Evolutionary conservation across 495 filamentous ascomycete genomes (phyloP).

Genomic region (Chaetomidium leptoderma): DNA sequence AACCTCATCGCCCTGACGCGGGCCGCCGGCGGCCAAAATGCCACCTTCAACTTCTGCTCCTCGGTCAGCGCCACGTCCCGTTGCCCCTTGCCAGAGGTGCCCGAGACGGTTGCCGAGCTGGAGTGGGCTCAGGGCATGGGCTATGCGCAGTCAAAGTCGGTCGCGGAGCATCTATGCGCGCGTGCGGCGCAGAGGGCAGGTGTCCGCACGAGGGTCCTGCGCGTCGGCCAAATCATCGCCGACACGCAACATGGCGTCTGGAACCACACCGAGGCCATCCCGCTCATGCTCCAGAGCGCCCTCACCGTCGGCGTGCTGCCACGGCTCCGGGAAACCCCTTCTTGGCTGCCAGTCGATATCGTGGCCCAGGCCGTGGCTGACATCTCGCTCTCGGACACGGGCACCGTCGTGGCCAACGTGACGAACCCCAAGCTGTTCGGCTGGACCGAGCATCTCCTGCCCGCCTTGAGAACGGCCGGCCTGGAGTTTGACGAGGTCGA

Average conservation of each 20-base stretch:
- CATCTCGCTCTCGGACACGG: background rate
- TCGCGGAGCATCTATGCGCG: background rate
- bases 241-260: conserved; percentile 1
- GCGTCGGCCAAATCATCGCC: conserved; percentile 1
- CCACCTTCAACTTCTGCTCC: background rate
- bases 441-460: background rate
- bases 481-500: background rate
- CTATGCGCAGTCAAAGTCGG: background rate
- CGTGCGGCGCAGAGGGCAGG: background rate
- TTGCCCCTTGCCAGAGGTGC: background rate
- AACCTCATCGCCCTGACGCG: background rate
- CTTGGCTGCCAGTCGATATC: background rate
- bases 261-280: conserved; percentile 1
- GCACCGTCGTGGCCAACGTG: background rate
- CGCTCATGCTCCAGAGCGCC: background rate
- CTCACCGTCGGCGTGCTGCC: background rate
- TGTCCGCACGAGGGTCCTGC: background rate
- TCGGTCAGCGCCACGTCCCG: background rate
- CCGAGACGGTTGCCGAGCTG: background rate
- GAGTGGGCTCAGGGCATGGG: background rate
- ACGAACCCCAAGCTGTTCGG: background rate
- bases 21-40: background rate
- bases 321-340: background rate
- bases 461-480: background rate
- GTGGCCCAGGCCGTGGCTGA: background rate